phyloP scores from a whole-genome alignment of 306 rosid species.

The Ceratonia siliqua region DNA sequence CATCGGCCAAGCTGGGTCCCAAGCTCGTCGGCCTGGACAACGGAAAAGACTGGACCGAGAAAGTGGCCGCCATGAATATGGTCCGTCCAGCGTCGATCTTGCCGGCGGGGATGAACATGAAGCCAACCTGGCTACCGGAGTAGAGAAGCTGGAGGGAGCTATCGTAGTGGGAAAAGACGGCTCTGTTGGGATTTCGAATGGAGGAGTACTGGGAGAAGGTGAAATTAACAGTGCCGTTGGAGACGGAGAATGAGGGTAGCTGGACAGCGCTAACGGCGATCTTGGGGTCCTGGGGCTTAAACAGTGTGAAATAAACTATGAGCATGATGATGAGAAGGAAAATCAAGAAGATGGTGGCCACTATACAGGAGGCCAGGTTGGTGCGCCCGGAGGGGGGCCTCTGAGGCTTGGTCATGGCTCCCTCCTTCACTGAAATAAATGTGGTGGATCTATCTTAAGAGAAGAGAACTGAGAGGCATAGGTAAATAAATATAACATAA shows the following conservation, averaged over 20 bases:
- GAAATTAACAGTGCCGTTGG: conserved; percentile 69
- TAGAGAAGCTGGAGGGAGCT: conserved; percentile 82
- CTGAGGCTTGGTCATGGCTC: conserved; percentile 56
- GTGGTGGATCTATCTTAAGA: no score
- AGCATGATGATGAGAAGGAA: conserved; percentile 56
- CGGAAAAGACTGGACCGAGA: conserved; percentile 67
- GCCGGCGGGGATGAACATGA: conserved; percentile 95
- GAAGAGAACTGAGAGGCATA: no score
- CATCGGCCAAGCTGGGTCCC: conserved; percentile 41
- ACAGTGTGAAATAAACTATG: conserved; percentile 72
- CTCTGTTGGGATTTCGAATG: conserved; percentile 79
- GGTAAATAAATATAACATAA: no score
- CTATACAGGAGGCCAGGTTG: conserved; percentile 88
- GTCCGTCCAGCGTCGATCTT: conserved; percentile 67
- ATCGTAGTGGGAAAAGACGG: conserved; percentile 77
- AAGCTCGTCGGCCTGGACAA: conserved; percentile 42
- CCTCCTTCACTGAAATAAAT: background rate
- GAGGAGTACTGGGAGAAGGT: conserved; percentile 86
- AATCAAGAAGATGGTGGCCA: conserved; percentile 72
- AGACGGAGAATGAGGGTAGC: conserved; percentile 73
- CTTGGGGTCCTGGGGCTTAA: conserved; percentile 75
- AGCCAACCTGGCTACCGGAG: conserved; percentile 74
- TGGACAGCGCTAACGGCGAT: conserved; percentile 75
- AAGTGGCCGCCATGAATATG: conserved; percentile 76
- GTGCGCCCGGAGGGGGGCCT: conserved; percentile 75